Percentiles rank a stretch among this genome's conserved stretches.
These are phyloP conservation scores for Epichloe gansuensis DNA, from an alignment of 2,329 filamentous ascomycete genomes.

Conservation along the genomic window DNA sequence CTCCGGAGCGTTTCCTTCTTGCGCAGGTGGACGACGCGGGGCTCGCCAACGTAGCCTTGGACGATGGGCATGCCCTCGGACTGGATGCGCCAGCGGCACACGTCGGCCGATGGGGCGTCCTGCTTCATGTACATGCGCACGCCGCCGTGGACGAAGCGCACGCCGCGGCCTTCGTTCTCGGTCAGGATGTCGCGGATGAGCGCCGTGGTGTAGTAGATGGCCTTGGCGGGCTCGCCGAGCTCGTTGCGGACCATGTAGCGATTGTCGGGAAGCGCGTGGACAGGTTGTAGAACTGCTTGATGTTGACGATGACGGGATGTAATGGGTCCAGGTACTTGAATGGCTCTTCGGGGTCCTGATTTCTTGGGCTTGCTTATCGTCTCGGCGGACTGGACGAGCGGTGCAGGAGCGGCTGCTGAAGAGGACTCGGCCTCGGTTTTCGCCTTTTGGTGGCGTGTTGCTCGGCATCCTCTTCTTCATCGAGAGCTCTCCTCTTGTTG, in stretches of 20 bases:
- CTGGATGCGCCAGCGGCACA: slow-evolving; percentile 92
- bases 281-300: slow-evolving; percentile 76
- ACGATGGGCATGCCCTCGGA: slow-evolving; percentile 85
- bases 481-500: slow-evolving; percentile 25
- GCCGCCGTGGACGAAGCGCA: slow-evolving; percentile 93
- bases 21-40: slow-evolving; percentile 61
- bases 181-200: slow-evolving; percentile 76
- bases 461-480: slow-evolving; percentile 20
- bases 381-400: slow-evolving; percentile 10
- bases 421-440: slow-evolving; percentile 26
- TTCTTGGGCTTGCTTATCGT: slow-evolving; percentile 24
- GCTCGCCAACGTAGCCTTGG: slow-evolving; percentile 75
- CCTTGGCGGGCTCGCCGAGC: slow-evolving; percentile 75
- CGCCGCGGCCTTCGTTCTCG: slow-evolving; percentile 77
- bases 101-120: slow-evolving; percentile 73
- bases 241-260: slow-evolving; percentile 96
- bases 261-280: slow-evolving; percentile 77
- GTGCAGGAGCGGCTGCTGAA: slow-evolving; percentile 9
- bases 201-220: slow-evolving; percentile 88
- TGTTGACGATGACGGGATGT: slow-evolving; percentile 64
- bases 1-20: slow-evolving; percentile 69
- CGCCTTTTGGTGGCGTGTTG: slow-evolving; percentile 34
- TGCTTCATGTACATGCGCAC: slow-evolving; percentile 99
- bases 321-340: slow-evolving; percentile 78
- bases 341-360: slow-evolving; percentile 67